phyloP scores from a whole-genome alignment of 345 rosid species.

The Populus pruinosa region DNA sequence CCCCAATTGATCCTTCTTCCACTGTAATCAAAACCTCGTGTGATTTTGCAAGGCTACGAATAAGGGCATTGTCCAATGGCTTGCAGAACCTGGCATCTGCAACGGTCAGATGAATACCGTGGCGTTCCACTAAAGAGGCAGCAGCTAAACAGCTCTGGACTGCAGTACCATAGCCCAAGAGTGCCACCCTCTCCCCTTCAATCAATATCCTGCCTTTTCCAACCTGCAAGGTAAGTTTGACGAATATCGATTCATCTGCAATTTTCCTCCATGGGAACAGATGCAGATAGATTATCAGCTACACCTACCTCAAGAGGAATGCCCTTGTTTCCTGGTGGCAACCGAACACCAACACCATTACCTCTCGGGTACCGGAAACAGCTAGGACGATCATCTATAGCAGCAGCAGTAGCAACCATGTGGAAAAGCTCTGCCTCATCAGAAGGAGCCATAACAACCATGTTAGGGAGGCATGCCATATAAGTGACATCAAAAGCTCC shows the following conservation, averaged over 20 bases:
- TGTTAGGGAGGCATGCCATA: slow-evolving; percentile 99
- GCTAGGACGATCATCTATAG: slow-evolving; percentile 88
- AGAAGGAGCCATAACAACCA: slow-evolving; percentile 99
- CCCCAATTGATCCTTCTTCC: slow-evolving; percentile 97
- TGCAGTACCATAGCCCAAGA: slow-evolving; percentile 81
- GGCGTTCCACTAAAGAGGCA: slow-evolving; percentile 46
- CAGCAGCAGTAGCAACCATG: slow-evolving; percentile 95
- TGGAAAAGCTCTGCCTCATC: slow-evolving; percentile 97
- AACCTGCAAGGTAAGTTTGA: slow-evolving; percentile 41
- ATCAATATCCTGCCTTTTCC: slow-evolving; percentile 76
- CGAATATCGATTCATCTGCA: not conserved
- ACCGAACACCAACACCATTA: slow-evolving; percentile 68
- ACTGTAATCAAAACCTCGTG: slow-evolving; percentile 82
- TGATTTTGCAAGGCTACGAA: slow-evolving; percentile 77
- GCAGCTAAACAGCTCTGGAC: slow-evolving; percentile 92
- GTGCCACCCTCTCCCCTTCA: slow-evolving; percentile 90
- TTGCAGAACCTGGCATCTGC: slow-evolving; percentile 94
- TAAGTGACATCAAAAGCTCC: slow-evolving; percentile 93
- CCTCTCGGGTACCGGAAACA: slow-evolving; percentile 98
- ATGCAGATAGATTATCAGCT: not conserved
- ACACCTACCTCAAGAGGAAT: slow-evolving; percentile 65
- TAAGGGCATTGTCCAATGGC: slow-evolving; percentile 72
- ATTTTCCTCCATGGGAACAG: not conserved
- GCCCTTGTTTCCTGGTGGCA: slow-evolving; percentile 86
- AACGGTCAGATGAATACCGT: slow-evolving; percentile 57